Conservation (phyloP, 2,329 filamentous ascomycete genomes). For the Colletotrichum caudatum region DNA sequence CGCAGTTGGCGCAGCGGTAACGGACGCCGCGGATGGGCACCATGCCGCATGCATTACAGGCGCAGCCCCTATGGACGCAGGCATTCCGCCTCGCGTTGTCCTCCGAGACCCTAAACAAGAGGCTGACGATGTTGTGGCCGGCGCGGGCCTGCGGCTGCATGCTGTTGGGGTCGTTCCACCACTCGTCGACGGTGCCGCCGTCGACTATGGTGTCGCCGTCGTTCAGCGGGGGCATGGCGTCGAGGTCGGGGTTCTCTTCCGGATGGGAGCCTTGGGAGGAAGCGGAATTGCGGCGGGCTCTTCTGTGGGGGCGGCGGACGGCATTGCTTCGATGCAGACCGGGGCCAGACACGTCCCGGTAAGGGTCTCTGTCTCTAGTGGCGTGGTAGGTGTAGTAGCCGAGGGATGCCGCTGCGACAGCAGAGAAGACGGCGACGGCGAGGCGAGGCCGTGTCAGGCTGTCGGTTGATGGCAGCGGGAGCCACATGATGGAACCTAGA, state of each 20-base stretch:
- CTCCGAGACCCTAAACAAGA: slow-evolving; percentile 93
- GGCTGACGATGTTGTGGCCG: slow-evolving; percentile 84
- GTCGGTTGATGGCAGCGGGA: slow-evolving; percentile 63
- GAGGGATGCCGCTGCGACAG: slow-evolving; percentile 66
- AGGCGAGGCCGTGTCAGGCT: slow-evolving; percentile 66
- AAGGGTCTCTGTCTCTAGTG: slow-evolving; percentile 44
- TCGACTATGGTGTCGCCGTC: slow-evolving; percentile 57
- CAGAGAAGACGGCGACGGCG: slow-evolving; percentile 67
- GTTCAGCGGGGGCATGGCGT: slow-evolving; percentile 47
- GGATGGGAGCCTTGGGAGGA: slow-evolving; percentile 56
- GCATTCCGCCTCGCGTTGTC: slow-evolving; percentile 90
- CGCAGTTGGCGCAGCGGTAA: slow-evolving; percentile 95
- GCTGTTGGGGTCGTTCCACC: slow-evolving; percentile 61
- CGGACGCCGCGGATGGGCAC: slow-evolving; percentile 91
- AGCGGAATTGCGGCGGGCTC: slow-evolving; percentile 54
- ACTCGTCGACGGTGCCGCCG: slow-evolving; percentile 58
- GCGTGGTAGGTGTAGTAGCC: slow-evolving; percentile 69
- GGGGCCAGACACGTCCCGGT: slow-evolving; percentile 45
- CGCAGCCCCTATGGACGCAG: slow-evolving; percentile 92
- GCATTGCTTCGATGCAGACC: slow-evolving; percentile 76
- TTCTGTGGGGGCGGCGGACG: slow-evolving; percentile 64
- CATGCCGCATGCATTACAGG: slow-evolving; percentile 89
- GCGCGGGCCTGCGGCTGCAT: slow-evolving; percentile 60
- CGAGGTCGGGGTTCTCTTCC: slow-evolving; percentile 58
- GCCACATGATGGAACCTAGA: slow-evolving; percentile 55